These are phyloP conservation scores for Plasmopara viticola DNA, from an alignment of 352 stramenopile species.

Conservation along the genomic window DNA sequence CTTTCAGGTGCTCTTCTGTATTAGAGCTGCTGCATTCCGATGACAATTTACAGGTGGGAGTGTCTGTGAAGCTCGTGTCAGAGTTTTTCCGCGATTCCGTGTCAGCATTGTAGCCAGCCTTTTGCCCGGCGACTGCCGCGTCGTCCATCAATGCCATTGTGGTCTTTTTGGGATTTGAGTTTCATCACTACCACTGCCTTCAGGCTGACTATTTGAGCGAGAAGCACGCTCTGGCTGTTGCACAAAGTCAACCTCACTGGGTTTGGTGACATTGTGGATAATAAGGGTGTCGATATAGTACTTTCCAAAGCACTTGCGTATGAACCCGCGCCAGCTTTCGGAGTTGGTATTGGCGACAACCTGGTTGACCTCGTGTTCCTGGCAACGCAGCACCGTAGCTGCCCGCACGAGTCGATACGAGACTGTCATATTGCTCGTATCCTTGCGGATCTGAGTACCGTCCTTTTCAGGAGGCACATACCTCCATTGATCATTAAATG, in stretches of 20 bases:
- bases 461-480: constrained; percentile 77
- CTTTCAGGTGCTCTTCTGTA: constrained; percentile 22
- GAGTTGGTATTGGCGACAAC: constrained; percentile 63
- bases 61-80: constrained; percentile 22
- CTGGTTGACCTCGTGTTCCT: constrained; percentile 70
- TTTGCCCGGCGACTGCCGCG: constrained; percentile 22
- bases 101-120: constrained; percentile 2
- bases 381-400: constrained; percentile 61
- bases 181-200: constrained; percentile 19
- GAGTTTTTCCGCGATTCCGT: constrained; percentile 18
- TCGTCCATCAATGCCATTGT: constrained; percentile 13
- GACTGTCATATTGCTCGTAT: constrained; percentile 67
- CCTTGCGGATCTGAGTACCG: constrained; percentile 73
- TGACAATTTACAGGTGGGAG: constrained; percentile 12
- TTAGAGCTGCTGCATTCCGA: constrained; percentile 22
- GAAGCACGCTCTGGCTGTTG: constrained; percentile 9
- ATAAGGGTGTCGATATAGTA: constrained; percentile 74
- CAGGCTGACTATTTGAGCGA: constrained; percentile 16
- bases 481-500: constrained; percentile 76
- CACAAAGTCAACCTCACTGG: constrained; percentile 7
- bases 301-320: constrained; percentile 69
- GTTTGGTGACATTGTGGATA: constrained; percentile 46
- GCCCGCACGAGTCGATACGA: constrained; percentile 63
- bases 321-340: constrained; percentile 69
- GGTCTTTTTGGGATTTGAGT: constrained; percentile 16